Evolutionary conservation across 2,329 filamentous ascomycete genomes (phyloP), one percentile per base, ranked within the genome.

Genomic region (Hypoxylon sp.): DNA sequence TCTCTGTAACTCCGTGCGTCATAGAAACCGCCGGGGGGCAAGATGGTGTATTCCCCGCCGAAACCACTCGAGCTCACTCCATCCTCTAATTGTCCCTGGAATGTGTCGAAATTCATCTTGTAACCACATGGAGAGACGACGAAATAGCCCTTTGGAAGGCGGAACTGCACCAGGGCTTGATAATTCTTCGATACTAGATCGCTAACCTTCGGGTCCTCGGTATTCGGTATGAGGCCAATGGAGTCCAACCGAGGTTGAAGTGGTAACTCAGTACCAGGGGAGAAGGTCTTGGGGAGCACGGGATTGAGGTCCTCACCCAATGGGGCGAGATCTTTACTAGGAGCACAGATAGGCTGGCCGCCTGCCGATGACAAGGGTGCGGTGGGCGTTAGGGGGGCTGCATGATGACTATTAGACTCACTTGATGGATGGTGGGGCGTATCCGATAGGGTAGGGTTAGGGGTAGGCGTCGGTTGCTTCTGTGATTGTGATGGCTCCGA

Each of bases 31-130:
- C 29, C 34, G 3, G 46, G 11, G 12, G 39, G 55, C 5, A 67
- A 14, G 21, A 61, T n/a, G 2, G 39, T 57, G 37, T 60, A 61
- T 5, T 48, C 45, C 9, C 60, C 60, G 8, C 55, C 60, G 9
- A 3, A 2, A 1, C 58, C 47, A 4, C 39, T 16, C 0, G 19
- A 30, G 11, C 30, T 30, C 3, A 16, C 3, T 39, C 47, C 46
- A 21, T 53, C 21, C 8, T 39, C 29, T n/a, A 29, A 3, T 9
- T 34, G 2, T 32, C 16, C 12, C 1, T 52, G 43, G 12, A 11
- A 16, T 9, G 43, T 37, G 7, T 55, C 50, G 11, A 67, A 30
- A 14, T 25, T 57, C 46, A 61, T 57, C 12, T 2, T 21, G 5
- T 53, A 6, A 11, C 51, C 55, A 3, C 4, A 32, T 1, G 64